A percentile compares a stretch with the other conserved stretches of the same genome.
phyloP scores from a whole-genome alignment of 805 yeast species.

The Hanseniaspora pseudoguilliermondii region DNA sequence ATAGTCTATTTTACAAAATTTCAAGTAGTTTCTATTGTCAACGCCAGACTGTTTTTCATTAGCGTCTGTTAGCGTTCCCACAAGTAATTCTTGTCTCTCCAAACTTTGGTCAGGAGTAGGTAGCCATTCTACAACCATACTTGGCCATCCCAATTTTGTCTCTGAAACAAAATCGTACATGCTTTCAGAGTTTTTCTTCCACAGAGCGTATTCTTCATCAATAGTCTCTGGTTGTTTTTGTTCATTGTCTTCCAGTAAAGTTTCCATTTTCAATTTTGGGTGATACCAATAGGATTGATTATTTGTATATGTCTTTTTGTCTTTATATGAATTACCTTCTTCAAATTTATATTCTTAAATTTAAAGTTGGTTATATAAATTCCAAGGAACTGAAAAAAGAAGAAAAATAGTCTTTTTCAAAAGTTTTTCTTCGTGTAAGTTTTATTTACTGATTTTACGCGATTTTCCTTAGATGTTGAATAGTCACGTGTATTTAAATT shows the following conservation, averaged over 20 bases:
- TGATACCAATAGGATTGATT: too few relatives aligned
- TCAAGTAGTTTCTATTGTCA: conserved; percentile 51
- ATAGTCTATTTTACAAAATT: conserved; percentile 48
- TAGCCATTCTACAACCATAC: conserved; percentile 66
- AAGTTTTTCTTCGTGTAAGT: too few relatives aligned
- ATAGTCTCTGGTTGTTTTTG: conserved; percentile 26
- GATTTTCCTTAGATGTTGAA: too few relatives aligned
- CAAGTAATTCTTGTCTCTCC: conserved; percentile 39
- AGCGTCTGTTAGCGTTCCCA: conserved; percentile 40
- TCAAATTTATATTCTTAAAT: too few relatives aligned
- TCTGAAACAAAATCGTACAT: conserved; percentile 78
- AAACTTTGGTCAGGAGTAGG: conserved; percentile 30
- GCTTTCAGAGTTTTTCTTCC: conserved; percentile 69
- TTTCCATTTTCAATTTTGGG: neutral
- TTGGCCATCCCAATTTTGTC: conserved; percentile 72
- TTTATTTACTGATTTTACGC: too few relatives aligned
- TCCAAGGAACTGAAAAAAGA: too few relatives aligned
- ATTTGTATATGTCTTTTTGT: neutral
- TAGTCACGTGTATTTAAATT: too few relatives aligned
- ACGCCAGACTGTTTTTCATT: conserved; percentile 44
- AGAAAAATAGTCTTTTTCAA: too few relatives aligned
- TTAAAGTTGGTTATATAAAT: too few relatives aligned
- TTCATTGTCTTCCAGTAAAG: conserved; percentile 15
- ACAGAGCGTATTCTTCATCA: conserved; percentile 54
- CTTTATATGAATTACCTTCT: too few relatives aligned